Percentiles rank a stretch among this genome's conserved stretches.
These are phyloP conservation scores for Balansia obtecta DNA, from an alignment of 2,329 filamentous ascomycete genomes.

Conservation along the genomic window DNA sequence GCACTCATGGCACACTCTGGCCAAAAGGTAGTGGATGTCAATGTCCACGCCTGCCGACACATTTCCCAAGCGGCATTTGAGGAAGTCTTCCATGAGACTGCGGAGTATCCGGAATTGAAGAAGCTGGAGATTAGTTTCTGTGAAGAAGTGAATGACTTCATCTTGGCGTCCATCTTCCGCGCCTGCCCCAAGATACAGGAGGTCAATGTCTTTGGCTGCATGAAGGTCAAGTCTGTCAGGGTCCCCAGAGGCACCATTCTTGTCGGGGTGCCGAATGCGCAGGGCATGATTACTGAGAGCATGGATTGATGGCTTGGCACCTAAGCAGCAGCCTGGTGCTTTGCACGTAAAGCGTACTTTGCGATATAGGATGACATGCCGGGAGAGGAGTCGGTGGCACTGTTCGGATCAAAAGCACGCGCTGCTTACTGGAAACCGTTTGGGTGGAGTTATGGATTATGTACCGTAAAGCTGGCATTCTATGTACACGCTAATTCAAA, in stretches of 20 bases:
- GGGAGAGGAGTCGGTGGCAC: not conserved
- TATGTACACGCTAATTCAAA: not conserved
- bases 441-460: too few species aligned
- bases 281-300: slow-evolving; percentile 48
- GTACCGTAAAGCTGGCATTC: not conserved
- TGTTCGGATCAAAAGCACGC: too few species aligned
- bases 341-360: not conserved
- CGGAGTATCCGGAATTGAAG: slow-evolving; percentile 52
- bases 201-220: slow-evolving; percentile 52
- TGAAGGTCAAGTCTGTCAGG: slow-evolving; percentile 42
- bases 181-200: slow-evolving; percentile 47
- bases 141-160: slow-evolving; percentile 50
- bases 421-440: too few species aligned
- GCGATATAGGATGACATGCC: not conserved
- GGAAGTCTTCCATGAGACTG: slow-evolving; percentile 52
- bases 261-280: slow-evolving; percentile 45
- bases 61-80: slow-evolving; percentile 63
- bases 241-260: slow-evolving; percentile 44
- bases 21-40: slow-evolving; percentile 48
- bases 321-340: too few species aligned
- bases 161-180: slow-evolving; percentile 51
- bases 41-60: slow-evolving; percentile 76
- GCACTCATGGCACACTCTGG: slow-evolving; percentile 81
- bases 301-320: not conserved
- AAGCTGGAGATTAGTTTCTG: slow-evolving; percentile 72